These are phyloP conservation scores for Penicillium concentricum DNA, from an alignment of 2,329 filamentous ascomycete species.

Conservation along the genomic window DNA sequence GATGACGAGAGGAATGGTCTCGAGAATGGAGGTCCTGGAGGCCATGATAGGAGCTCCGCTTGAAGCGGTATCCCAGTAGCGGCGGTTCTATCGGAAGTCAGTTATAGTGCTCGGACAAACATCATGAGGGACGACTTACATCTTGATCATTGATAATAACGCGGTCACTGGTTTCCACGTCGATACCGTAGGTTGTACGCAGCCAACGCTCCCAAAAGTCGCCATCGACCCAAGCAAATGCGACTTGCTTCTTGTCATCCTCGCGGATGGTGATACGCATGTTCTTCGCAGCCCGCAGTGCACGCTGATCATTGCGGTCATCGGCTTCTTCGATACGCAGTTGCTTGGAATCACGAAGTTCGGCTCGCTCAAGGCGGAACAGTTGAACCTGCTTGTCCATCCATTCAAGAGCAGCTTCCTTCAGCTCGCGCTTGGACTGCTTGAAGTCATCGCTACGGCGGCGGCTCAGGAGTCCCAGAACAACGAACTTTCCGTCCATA, in stretches of 20 bases:
- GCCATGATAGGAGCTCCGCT: conserved; percentile 88
- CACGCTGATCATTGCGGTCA: conserved; percentile 86
- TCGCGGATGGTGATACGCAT: conserved; percentile 90
- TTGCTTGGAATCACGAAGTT: conserved; percentile 91
- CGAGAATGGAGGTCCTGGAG: conserved; percentile 84
- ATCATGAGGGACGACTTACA: conserved; percentile 56
- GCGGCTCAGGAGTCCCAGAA: conserved; percentile 81
- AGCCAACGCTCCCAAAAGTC: conserved; percentile 98
- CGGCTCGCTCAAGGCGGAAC: conserved; percentile 90
- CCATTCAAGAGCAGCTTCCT: conserved; percentile 94
- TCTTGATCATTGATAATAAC: conserved; percentile 98
- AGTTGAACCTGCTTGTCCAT: conserved; percentile 93
- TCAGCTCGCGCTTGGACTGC: conserved; percentile 80
- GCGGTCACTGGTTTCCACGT: conserved; percentile 79
- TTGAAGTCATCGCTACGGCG: conserved; percentile 76
- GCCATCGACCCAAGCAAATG: conserved; percentile 96
- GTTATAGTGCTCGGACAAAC: conserved; percentile 4
- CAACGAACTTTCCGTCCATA: conserved; percentile 93
- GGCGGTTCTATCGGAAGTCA: conserved; percentile 65
- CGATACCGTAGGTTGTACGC: conserved; percentile 88
- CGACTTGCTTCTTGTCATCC: conserved; percentile 81
- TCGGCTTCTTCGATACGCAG: conserved; percentile 94
- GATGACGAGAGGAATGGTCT: conserved; percentile 63
- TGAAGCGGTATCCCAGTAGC: conserved; percentile 91
- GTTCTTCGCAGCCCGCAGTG: conserved; percentile 80